Conservation (phyloP, 257 asterid genomes). For the Verbascum thapsus region DNA sequence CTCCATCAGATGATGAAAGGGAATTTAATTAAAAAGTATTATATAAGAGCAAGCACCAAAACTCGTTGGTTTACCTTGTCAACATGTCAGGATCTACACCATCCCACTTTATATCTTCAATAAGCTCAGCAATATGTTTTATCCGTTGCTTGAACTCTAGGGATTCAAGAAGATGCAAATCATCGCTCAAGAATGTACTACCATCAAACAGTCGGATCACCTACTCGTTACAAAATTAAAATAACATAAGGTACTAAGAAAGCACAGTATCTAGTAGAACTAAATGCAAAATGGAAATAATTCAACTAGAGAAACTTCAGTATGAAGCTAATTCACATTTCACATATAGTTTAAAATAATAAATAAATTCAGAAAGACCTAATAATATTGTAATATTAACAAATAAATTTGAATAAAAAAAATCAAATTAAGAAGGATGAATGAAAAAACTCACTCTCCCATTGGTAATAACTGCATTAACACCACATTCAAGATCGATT, state of each 20-base stretch:
- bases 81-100: conserved; percentile 79
- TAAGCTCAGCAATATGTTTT: conserved; percentile 75
- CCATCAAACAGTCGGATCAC: conserved; percentile 61
- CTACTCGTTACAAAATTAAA: conserved; percentile 44
- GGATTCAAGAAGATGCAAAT: conserved; percentile 91
- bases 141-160: conserved; percentile 91
- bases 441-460: conserved; percentile 82
- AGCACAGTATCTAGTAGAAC: conserved; percentile 23
- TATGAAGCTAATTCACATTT: no score
- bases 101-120: conserved; percentile 89
- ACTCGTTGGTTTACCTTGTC: conserved; percentile 62
- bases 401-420: conserved; percentile 17
- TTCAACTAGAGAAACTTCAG: conserved; percentile 12
- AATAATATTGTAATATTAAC: conserved; percentile 5
- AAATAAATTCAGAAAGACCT: no score
- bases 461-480: conserved; percentile 88
- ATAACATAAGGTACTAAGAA: conserved; percentile 19
- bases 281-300: conserved; percentile 22
- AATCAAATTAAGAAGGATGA: conserved; percentile 28
- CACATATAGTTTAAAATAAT: no score
- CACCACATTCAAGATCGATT: conserved; percentile 68
- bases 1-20: no score
- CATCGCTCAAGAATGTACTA: conserved; percentile 77
- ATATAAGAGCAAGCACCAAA: conserved; percentile 20
- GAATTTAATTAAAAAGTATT: neutral